Percentiles rank a stretch among this genome's conserved stretches.
phyloP scores from a whole-genome alignment of 1,284 basidiomycete genomes.

The Marasmius sp. region DNA sequence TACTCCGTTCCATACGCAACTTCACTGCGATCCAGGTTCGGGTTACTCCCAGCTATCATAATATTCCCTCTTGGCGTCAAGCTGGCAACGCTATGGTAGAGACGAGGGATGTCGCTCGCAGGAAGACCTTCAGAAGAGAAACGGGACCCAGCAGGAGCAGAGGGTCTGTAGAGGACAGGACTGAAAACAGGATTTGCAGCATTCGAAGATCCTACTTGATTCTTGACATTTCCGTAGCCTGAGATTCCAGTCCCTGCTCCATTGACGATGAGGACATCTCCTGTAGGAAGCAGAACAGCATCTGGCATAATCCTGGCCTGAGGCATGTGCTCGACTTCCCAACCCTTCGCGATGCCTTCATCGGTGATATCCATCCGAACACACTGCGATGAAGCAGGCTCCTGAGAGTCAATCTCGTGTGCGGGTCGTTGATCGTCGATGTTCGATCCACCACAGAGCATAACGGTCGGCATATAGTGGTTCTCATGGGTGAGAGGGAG shows the following conservation, averaged over 20 bases:
- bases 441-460: slow-evolving; percentile 78
- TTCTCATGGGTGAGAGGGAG: slow-evolving; percentile 68
- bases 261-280: slow-evolving; percentile 75
- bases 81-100: slow-evolving; percentile 84
- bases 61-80: slow-evolving; percentile 68
- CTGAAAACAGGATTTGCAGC: slow-evolving; percentile 75
- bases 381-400: slow-evolving; percentile 73
- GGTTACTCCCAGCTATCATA: slow-evolving; percentile 83
- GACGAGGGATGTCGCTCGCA: slow-evolving; percentile 68
- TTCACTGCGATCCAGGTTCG: slow-evolving; percentile 76
- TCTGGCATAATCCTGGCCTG: slow-evolving; percentile 76
- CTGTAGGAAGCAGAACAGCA: slow-evolving; percentile 80
- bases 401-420: slow-evolving; percentile 66
- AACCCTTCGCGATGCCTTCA: slow-evolving; percentile 66
- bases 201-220: slow-evolving; percentile 74
- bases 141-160: slow-evolving; percentile 56
- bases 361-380: slow-evolving; percentile 65
- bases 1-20: slow-evolving; percentile 76
- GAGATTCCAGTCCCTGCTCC: slow-evolving; percentile 76
- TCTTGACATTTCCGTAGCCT: slow-evolving; percentile 79
- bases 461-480: slow-evolving; percentile 65
- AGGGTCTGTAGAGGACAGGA: slow-evolving; percentile 75
- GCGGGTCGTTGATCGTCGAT: slow-evolving; percentile 62
- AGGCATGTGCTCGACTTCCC: slow-evolving; percentile 77
- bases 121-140: slow-evolving; percentile 67